Conservation (phyloP, 768 basidiomycete genomes). For the Mycena alexandri region DNA sequence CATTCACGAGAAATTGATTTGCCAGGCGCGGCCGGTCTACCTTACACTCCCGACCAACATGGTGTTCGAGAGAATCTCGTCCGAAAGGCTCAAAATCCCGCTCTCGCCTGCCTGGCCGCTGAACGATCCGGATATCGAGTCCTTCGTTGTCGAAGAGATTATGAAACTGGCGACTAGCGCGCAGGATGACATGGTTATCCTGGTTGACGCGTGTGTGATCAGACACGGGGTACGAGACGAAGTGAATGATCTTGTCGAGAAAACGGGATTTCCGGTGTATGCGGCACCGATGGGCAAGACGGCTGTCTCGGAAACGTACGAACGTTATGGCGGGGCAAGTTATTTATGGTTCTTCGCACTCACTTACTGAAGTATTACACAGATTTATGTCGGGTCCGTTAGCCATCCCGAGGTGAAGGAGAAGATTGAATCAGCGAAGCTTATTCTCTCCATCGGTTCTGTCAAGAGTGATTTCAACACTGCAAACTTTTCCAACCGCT, state of each 20-base stretch:
- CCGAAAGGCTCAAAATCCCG: slow-evolving; percentile 71
- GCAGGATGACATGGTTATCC: slow-evolving; percentile 75
- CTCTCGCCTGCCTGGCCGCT: slow-evolving; percentile 61
- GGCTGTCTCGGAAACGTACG: slow-evolving; percentile 73
- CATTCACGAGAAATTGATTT: background rate
- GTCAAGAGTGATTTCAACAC: slow-evolving; percentile 89
- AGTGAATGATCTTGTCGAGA: slow-evolving; percentile 69
- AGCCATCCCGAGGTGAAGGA: slow-evolving; percentile 75
- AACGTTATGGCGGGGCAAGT: slow-evolving; percentile 85
- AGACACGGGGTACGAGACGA: slow-evolving; percentile 78
- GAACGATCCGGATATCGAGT: slow-evolving; percentile 71
- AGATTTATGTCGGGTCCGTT: slow-evolving; percentile 85
- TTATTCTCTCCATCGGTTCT: slow-evolving; percentile 80
- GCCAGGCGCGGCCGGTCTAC: slow-evolving; percentile 83
- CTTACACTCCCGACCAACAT: slow-evolving; percentile 89
- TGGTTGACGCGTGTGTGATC: slow-evolving; percentile 84
- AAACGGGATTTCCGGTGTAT: slow-evolving; percentile 80
- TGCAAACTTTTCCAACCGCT: slow-evolving; percentile 82
- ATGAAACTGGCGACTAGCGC: slow-evolving; percentile 71
- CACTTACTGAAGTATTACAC: background rate
- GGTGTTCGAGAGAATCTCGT: slow-evolving; percentile 75
- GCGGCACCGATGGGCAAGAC: slow-evolving; percentile 88
- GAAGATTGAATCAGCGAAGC: slow-evolving; percentile 78
- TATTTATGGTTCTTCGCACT: background rate
- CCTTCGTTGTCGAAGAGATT: slow-evolving; percentile 82